Conservation (phyloP, 2,329 filamentous ascomycete genomes). For the Conoideocrella luteorostrata region DNA sequence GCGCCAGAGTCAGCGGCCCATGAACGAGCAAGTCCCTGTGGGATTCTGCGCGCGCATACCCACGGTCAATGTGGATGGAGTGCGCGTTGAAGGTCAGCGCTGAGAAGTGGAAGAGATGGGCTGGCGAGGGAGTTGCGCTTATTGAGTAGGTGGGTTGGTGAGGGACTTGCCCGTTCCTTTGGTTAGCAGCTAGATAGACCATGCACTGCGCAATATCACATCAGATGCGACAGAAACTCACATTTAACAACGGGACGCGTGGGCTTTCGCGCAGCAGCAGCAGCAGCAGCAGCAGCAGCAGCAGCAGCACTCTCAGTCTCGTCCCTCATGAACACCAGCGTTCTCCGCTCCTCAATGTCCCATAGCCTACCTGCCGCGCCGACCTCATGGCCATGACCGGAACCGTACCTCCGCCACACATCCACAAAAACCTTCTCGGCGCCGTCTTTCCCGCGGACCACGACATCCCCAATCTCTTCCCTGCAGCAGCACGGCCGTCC, state of each 20-base stretch:
- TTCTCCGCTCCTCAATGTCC: slow-evolving; percentile 41
- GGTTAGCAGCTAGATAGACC: no score
- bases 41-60: slow-evolving; percentile 68
- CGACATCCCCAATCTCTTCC: slow-evolving; percentile 38
- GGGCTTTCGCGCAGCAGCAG: slow-evolving; percentile 8
- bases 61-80: slow-evolving; percentile 74
- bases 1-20: slow-evolving; percentile 71
- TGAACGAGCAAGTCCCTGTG: slow-evolving; percentile 75
- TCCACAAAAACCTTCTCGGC: slow-evolving; percentile 46
- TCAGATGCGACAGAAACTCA: slow-evolving; percentile 11
- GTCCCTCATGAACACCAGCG: slow-evolving; percentile 46
- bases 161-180: no score
- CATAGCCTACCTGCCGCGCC: no score
- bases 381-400: slow-evolving; percentile 14
- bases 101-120: slow-evolving; percentile 82
- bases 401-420: slow-evolving; percentile 39
- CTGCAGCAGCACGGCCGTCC: slow-evolving; percentile 34
- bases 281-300: slow-evolving; percentile 9
- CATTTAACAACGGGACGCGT: slow-evolving; percentile 20
- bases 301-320: slow-evolving; percentile 10
- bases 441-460: slow-evolving; percentile 23
- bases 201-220: no score
- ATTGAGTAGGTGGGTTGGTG: slow-evolving; percentile 33
- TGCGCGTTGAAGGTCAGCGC: slow-evolving; percentile 91
- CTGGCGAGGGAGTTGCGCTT: slow-evolving; percentile 57